These are phyloP conservation scores for Austropuccinia psidii DNA, from an alignment of 1,284 basidiomycete genomes.

Conservation along the genomic window DNA sequence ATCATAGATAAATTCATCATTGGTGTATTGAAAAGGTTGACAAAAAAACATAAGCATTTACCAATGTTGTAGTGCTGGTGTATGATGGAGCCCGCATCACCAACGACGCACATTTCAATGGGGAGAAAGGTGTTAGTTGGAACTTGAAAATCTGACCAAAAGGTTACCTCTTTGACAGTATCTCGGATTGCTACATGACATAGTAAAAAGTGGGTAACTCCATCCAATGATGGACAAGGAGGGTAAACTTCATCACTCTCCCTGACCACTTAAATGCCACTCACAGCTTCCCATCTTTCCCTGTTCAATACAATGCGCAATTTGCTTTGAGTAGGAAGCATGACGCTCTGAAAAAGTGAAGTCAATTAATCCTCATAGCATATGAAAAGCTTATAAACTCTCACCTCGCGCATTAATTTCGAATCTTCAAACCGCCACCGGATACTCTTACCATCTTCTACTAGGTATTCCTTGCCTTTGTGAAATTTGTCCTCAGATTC, in stretches of 20 bases:
- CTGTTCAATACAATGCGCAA: conserved; percentile 76
- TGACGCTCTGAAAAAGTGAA: conserved; percentile 62
- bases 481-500: conserved; percentile 48
- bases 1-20: not conserved
- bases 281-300: conserved; percentile 82
- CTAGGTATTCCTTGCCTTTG: conserved; percentile 49
- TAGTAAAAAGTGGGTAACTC: conserved; percentile 71
- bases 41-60: conserved; percentile 46
- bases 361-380: no score
- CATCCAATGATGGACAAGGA: conserved; percentile 68
- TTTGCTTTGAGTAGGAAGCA: conserved; percentile 67
- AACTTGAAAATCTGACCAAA: conserved; percentile 86
- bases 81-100: conserved; percentile 71
- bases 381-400: no score
- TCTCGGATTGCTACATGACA: conserved; percentile 86
- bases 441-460: conserved; percentile 63
- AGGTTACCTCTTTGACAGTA: conserved; percentile 90
- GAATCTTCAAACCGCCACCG: conserved; percentile 99
- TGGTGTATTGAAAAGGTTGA: not conserved
- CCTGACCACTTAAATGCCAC: conserved; percentile 81
- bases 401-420: conserved; percentile 83
- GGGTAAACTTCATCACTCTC: conserved; percentile 89
- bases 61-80: conserved; percentile 76
- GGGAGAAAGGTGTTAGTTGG: conserved; percentile 90
- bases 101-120: conserved; percentile 82